Base-by-base conservation (phyloP, 257 asterid genomes). In the Solanum pennellii region DNA sequence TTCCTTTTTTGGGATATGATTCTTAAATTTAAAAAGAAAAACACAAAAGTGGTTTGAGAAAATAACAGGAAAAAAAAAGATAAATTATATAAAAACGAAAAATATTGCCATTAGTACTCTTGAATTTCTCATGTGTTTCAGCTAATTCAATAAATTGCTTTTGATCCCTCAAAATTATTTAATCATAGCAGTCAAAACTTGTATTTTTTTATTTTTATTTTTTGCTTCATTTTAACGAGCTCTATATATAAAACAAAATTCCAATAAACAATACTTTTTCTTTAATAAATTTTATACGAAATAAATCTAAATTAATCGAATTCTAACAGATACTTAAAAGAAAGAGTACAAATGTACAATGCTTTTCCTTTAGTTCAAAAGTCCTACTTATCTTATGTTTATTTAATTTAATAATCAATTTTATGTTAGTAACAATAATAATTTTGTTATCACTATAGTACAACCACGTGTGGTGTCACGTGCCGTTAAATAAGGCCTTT, bases 391-490 rank as follows among this genome's bases (percentile, higher is more conserved):
- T 56, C 65, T 20, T 56, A 21, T 4, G 68, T 9, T 23, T 23
- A 60, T 60, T 23, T 60, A 62, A 62, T 62, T 62, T 23, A 49
- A 49, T 9, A 62, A 23, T 60, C 5, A 8, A 45, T 15, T 25
- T 27, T 27, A 15, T 15, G 27, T 45, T 79, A 45, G 31, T 45
- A 9, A 21, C 6, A 45, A 47, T 18, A 83, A 71, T 49, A 49
- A 6, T 49, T 49, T 69, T 31, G 23, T 11, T 13, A 31, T 37
- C 27, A 29, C 12, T 49, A 25, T 18, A 47, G 84, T 13, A 29
- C 13, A 47, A 87, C 87, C 89, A 90, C 89, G 90, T 90, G 92
- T 56, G 89, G 33, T 42, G 77, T 90, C 90, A 90, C 92, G 66
- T 90, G 92, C 80, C 42, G 52, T 41, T 75, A 62, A 76, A 84